Evolutionary conservation across 371 early-diverging fungal species (phyloP), one percentile per base, ranked within the genome.

Genomic region (Mucor racemosus): DNA sequence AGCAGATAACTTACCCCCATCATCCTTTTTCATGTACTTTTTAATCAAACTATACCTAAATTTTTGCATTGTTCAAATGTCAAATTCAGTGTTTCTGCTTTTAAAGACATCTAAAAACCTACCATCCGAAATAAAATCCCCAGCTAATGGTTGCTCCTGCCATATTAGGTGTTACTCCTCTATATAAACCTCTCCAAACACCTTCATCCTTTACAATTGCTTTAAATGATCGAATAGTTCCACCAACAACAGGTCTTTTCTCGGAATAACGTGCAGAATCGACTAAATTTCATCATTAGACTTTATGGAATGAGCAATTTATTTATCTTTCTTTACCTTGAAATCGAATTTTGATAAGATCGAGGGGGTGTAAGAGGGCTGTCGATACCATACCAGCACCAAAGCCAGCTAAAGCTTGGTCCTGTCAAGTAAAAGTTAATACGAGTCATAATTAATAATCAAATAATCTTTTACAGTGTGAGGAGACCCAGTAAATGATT

Each of bases 71-170:
- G 61, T 60, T 26, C 10, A 54, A 4, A 9, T 5, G 6, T 31
- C 57, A 60, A 60, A 26, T 41, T 26, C 9, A 50, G 0, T 39
- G n/a, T 21, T 26, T 26, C 21, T 26, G 0, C 13, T 7, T 10
- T 11, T 15, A 26, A 21, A 64, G 88, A 95, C 3, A 26, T 26
- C 26, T 26, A 26, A 26, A 26, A 26, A 26, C 26, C 26, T 26
- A 26, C 92, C 92, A 95, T 60, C 90, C 93, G 77, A 98, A 97
- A 74, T 97, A 98, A 44, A 98, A 81, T 0, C 96, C 97, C 98
- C 99, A 98, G 50, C 94, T 93, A 14, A 91, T 76, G 9, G 95
- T 91, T n/a, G 97, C 89, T 1, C 98, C 99, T 5, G 92, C 93
- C 65, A 97, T 86, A 66, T 95, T 98, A 41, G 99, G 92, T 4